phyloP scores from a whole-genome alignment of 768 basidiomycete genomes.

The Sarcomyxa edulis region DNA sequence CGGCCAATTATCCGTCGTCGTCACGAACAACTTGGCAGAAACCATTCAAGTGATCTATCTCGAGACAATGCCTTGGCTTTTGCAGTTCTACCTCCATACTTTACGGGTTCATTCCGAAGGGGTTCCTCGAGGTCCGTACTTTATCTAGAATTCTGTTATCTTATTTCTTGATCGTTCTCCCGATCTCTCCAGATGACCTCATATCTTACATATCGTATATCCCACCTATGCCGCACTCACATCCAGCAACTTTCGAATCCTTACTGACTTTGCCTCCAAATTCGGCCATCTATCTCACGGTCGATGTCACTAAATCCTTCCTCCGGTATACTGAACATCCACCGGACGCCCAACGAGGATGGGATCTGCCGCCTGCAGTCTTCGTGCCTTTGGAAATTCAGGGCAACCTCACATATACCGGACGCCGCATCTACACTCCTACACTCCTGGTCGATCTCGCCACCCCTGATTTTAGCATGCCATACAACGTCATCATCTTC shows the following conservation, averaged over 20 bases:
- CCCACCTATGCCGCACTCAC: slow-evolving; percentile 60
- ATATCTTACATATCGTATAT: slow-evolving; percentile 63
- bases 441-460: slow-evolving; percentile 87
- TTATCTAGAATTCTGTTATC: not conserved
- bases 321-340: slow-evolving; percentile 94
- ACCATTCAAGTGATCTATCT: slow-evolving; percentile 60
- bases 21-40: slow-evolving; percentile 53
- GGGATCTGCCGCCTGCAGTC: slow-evolving; percentile 89
- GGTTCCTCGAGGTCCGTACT: slow-evolving; percentile 34
- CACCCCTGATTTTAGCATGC: slow-evolving; percentile 99
- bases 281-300: slow-evolving; percentile 55
- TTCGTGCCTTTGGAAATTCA: slow-evolving; percentile 35
- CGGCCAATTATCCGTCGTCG: slow-evolving; percentile 62
- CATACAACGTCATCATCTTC: slow-evolving; percentile 99
- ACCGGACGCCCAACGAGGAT: slow-evolving; percentile 92
- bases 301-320: slow-evolving; percentile 81
- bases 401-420: slow-evolving; percentile 12
- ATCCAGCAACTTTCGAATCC: slow-evolving; percentile 75
- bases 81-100: slow-evolving; percentile 86
- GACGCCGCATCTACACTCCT: slow-evolving; percentile 65
- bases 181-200: slow-evolving; percentile 45
- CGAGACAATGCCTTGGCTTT: slow-evolving; percentile 91
- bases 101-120: slow-evolving; percentile 49
- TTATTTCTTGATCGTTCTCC: slow-evolving; percentile 5
- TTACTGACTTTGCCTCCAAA: slow-evolving; percentile 64